Base-by-base conservation (phyloP, 805 yeast genomes). In the Metschnikowia matae region DNA sequence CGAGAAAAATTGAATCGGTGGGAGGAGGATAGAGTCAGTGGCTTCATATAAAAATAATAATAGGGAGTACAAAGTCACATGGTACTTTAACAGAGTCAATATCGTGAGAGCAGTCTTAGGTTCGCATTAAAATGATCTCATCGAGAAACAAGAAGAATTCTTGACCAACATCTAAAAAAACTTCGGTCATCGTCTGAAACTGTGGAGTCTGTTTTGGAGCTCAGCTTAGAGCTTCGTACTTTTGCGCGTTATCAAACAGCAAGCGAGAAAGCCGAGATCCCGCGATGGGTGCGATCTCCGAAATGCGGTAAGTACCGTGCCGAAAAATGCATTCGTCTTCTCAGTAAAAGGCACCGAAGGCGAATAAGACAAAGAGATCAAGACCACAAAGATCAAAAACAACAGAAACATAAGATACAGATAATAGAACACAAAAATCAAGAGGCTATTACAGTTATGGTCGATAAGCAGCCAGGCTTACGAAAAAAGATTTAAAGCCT, bases 11-110 rank as follows among this genome's bases (percentile, higher is more conserved):
- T 71, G 50, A 61, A 69, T 52, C 51, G 78, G 35, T 73, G 77
- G 77, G 62, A 69, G 31, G 78, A 73, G 50, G 77, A 73, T 50
- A 54, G 78, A 32, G 75, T 73, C 0, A 63, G 71, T 32, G 77
- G 78, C n/a, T 65, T 70, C 40, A 55, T 67, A n/a, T 42, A n/a
- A 20, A 40, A 31, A 4, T 35, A 17, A 35, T 3, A n/a, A 26
- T 26, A 26, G 29, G 29, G 11, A 26, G 29, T 26, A 26, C 29
- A 26, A 8, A 26, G 11, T 11, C 29, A 26, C 29, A 26, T 26
- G 29, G 11, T 11, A 26, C 29, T 26, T 26, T 8, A 26, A 26
- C 29, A 26, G 29, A 18, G 20, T 18, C 20, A 18, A 23, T 23
- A 23, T 23, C 10, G 7, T 26, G 10, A 8, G 29, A 26, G 11